These are phyloP conservation scores for Monascus ruber DNA, from an alignment of 2,329 filamentous ascomycete genomes.

Conservation along the genomic window DNA sequence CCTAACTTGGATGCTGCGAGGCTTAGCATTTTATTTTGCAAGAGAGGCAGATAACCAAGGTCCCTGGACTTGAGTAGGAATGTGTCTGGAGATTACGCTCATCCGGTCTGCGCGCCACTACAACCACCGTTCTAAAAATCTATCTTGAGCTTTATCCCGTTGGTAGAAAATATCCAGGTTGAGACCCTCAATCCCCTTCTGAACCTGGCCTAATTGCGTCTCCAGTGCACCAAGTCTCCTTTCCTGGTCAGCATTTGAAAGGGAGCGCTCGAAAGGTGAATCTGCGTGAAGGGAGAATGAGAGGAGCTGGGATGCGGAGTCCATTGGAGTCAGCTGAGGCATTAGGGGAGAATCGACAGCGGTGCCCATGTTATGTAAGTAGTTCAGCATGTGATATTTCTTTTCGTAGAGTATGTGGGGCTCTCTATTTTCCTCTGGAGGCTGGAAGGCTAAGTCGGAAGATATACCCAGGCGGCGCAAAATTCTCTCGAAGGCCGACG, in stretches of 20 bases:
- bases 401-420: constrained; percentile 17
- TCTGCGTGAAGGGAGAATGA: constrained; percentile 18
- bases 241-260: constrained; percentile 17
- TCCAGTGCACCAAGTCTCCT: constrained; percentile 19
- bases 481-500: constrained; percentile 17
- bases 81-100: not conserved
- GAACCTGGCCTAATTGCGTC: constrained; percentile 16
- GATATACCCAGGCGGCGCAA: constrained; percentile 24
- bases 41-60: too few relatives aligned
- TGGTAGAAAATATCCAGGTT: constrained; percentile 22
- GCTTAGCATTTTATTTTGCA: too few relatives aligned
- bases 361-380: constrained; percentile 14
- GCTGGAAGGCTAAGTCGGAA: constrained; percentile 14
- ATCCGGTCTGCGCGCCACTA: constrained; percentile 2
- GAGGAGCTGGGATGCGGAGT: constrained; percentile 23
- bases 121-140: constrained; percentile 23
- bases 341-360: constrained; percentile 21
- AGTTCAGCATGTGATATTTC: constrained; percentile 16
- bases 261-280: constrained; percentile 16
- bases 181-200: constrained; percentile 22
- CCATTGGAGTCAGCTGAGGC: constrained; percentile 17
- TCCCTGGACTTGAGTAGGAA: too few relatives aligned
- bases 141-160: constrained; percentile 18
- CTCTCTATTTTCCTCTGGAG: constrained; percentile 9
- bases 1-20: too few relatives aligned